Base-by-base conservation (phyloP, 2,329 filamentous ascomycete genomes). In the Pyricularia grisea region DNA sequence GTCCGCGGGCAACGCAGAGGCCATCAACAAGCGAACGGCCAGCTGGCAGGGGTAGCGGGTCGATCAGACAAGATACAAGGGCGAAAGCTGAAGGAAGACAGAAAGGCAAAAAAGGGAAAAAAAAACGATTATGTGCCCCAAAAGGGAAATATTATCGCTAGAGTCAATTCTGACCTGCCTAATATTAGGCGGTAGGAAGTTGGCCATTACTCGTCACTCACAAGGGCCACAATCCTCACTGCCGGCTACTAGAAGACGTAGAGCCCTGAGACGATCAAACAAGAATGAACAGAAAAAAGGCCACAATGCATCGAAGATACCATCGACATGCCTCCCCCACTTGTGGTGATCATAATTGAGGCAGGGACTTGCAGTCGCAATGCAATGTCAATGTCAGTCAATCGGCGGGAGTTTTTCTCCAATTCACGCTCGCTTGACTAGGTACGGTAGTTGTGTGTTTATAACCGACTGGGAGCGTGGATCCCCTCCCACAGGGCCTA, bases 1-100 rank as follows among this genome's bases (percentile, higher is more conserved):
- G 31, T 5, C 31, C 4, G 31, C 31, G 31, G 31, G 31, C 31
- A 9, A 33, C 31, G 31, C 31, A 33, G 17, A 23, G 30, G n/a
- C n/a, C 20, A 10, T 33, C 11, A n/a, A 27, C 58, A 30, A 23
- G 27, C 30, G 64, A 65, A 30, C 23, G 7, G 3, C 64, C 30
- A 36, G 63, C 27, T 65, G 63, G 58, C 69, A 68, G 66, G 60
- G 70, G 68, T 66, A 67, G 68, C 71, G 70, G 71, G 70, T 70
- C 70, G 70, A 71, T 72, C 71, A 70, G 12, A 68, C 70, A 69
- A 65, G 65, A 33, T 42, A 14, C 33, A 42, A 42, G 31, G 27
- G 61, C 33, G 11, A 28, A 30, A 20, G 67, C 31, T 20, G 28
- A 27, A 33, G 28, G 63, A 11, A 17, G 64, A 33, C 31, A 33